Evolutionary conservation across 305 asterid genomes (phyloP).

Genomic region (Rubia peregrina): DNA sequence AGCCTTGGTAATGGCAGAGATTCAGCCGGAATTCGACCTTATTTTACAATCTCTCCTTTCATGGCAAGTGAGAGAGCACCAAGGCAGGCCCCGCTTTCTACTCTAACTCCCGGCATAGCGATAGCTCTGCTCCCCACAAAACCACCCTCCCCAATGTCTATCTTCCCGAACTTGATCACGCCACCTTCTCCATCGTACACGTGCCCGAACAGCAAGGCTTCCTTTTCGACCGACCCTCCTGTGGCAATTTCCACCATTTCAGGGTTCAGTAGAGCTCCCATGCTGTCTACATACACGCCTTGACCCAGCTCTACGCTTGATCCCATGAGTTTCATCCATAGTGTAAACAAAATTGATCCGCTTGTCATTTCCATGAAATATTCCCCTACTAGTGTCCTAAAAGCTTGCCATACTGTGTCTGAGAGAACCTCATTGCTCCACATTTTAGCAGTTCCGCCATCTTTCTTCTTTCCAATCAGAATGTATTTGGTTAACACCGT

Average conservation of each 20-base stretch:
- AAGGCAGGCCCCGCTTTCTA: constrained; percentile 55
- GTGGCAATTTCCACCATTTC: constrained; percentile 73
- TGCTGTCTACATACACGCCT: constrained; percentile 73
- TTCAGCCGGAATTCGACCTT: constrained; percentile 21
- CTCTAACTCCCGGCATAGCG: constrained; percentile 84
- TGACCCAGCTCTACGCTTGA: constrained; percentile 41
- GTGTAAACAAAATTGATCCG: constrained; percentile 51
- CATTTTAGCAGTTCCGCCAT: constrained; percentile 47
- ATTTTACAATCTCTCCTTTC: constrained; percentile 64
- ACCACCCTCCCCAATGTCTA: constrained; percentile 60
- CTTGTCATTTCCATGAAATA: constrained; percentile 63
- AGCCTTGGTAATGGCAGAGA: constrained; percentile 2
- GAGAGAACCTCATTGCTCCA: constrained; percentile 58
- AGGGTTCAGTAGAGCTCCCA: constrained; percentile 80
- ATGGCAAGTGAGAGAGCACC: constrained; percentile 73
- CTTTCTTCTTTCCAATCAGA: constrained; percentile 65
- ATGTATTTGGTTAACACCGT: constrained; percentile 53
- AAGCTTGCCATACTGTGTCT: constrained; percentile 87
- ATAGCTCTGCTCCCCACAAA: constrained; percentile 71
- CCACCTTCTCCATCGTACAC: constrained; percentile 80
- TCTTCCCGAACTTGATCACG: constrained; percentile 69
- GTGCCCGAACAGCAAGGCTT: constrained; percentile 73
- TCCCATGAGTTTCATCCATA: constrained; percentile 85
- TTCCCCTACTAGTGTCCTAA: constrained; percentile 59
- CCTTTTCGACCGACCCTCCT: constrained; percentile 67